Conservation (phyloP, 116 monocot genomes). For the Phalaenopsis hybrid region DNA sequence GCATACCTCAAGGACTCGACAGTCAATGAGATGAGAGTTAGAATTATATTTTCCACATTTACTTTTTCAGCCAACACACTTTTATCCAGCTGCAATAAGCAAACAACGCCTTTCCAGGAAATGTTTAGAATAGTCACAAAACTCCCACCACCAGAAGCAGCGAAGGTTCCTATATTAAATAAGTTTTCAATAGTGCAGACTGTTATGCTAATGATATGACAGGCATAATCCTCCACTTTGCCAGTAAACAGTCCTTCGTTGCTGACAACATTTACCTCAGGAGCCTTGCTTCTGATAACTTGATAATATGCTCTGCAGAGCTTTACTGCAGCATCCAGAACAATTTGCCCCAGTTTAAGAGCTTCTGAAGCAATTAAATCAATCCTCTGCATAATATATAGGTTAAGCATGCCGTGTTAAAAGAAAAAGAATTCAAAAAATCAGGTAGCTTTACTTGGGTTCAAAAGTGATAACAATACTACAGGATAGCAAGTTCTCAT, state of each 20-base stretch:
- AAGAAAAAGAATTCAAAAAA: not conserved
- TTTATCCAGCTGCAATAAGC: conserved; percentile 75
- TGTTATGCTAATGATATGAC: conserved; percentile 39
- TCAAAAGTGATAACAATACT: not conserved
- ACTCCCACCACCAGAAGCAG: conserved; percentile 81
- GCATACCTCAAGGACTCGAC: conserved; percentile 54
- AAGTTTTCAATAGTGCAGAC: conserved; percentile 42
- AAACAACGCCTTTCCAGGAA: conserved; percentile 95
- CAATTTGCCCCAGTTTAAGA: conserved; percentile 55
- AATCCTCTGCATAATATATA: conserved; percentile 54
- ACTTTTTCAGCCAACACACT: conserved; percentile 51
- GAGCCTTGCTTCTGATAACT: conserved; percentile 11
- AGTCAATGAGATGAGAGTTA: conserved; percentile 57
- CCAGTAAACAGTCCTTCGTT: conserved; percentile 16
- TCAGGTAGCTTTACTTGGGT: not conserved
- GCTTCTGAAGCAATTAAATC: conserved; percentile 44
- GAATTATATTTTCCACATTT: conserved; percentile 56
- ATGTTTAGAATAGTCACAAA: conserved; percentile 70
- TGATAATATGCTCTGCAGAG: conserved; percentile 72
- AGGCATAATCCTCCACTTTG: conserved; percentile 20
- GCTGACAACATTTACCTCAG: conserved; percentile 4
- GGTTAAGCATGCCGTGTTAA: not conserved
- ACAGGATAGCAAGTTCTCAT: not conserved
- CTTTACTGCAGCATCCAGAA: conserved; percentile 61
- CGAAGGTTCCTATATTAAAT: conserved; percentile 68